Conservation (phyloP, 108 stramenopile species). For the Cyclotella baltica region DNA sequence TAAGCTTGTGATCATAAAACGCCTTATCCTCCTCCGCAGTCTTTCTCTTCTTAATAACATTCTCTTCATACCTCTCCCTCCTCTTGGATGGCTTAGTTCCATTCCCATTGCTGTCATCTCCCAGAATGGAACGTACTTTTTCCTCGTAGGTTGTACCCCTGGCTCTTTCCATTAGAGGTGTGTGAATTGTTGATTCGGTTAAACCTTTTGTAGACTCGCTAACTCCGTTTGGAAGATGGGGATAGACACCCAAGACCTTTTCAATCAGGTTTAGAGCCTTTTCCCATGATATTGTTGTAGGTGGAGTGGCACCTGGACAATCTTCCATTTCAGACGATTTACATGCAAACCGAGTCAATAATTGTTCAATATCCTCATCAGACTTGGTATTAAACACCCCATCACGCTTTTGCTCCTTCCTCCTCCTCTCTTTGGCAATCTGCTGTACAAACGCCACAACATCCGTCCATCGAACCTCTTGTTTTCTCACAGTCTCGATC, state of each 20-base stretch:
- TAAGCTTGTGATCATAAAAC: constrained; percentile 81
- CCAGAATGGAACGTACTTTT: constrained; percentile 70
- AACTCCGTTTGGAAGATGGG: constrained; percentile 35
- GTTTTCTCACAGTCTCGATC: constrained; percentile 57
- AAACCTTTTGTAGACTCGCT: constrained; percentile 44
- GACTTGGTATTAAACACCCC: neutral
- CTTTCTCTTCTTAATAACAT: constrained; percentile 84
- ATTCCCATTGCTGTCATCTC: neutral
- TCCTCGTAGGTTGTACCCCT: constrained; percentile 90
- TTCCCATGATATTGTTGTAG: constrained; percentile 30
- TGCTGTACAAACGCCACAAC: constrained; percentile 56
- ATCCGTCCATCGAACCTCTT: constrained; percentile 59
- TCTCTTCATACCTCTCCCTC: constrained; percentile 70
- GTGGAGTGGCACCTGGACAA: too few relatives aligned
- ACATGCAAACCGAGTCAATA: too few relatives aligned
- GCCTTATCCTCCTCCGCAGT: constrained; percentile 79
- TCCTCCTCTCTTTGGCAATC: constrained; percentile 55
- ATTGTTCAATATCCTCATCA: constrained; percentile 22
- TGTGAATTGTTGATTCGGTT: constrained; percentile 61
- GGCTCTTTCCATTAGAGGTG: constrained; percentile 72
- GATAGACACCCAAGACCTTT: constrained; percentile 25
- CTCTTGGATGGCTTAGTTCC: constrained; percentile 59
- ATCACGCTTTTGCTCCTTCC: constrained; percentile 54
- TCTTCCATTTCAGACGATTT: too few relatives aligned
- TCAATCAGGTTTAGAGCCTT: constrained; percentile 36